Evolutionary conservation across 768 basidiomycete genomes (phyloP).

Genomic region (Lactifluus hygrophoroides): DNA sequence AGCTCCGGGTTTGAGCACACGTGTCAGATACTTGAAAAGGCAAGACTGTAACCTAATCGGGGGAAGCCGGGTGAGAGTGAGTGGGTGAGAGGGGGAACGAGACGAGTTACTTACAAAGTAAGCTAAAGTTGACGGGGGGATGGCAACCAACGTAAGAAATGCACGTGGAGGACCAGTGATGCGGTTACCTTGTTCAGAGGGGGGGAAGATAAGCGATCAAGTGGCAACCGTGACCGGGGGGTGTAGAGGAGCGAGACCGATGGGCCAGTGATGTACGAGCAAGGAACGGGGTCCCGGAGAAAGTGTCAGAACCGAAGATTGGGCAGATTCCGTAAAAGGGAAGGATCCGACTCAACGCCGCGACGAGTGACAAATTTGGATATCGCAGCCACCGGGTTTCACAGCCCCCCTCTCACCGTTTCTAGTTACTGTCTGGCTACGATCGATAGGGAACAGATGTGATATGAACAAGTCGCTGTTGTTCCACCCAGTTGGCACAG

Average conservation of each 20-base stretch:
- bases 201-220: constrained; percentile 9
- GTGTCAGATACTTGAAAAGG: constrained; percentile 12
- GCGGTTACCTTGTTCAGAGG: neutral
- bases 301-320: constrained; percentile 15
- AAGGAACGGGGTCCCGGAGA: constrained; percentile 21
- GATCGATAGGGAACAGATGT: constrained; percentile 6
- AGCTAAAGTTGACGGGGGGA: no score
- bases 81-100: no score
- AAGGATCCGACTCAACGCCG: constrained; percentile 26
- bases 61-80: constrained; percentile 1
- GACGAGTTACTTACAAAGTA: no score
- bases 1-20: neutral
- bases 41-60: constrained; percentile 21
- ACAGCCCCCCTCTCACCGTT: constrained; percentile 13
- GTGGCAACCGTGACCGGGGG: constrained; percentile 19
- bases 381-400: constrained; percentile 10
- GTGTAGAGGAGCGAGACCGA: no score
- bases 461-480: neutral
- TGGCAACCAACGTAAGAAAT: neutral
- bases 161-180: neutral
- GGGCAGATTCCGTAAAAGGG: constrained; percentile 20
- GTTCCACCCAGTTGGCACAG: neutral
- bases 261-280: constrained; percentile 21
- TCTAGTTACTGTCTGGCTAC: neutral
- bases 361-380: constrained; percentile 17